Evolutionary conservation across 176 grass and related monocot genomes (phyloP).

Genomic region (Rhynchospora breviuscula): DNA sequence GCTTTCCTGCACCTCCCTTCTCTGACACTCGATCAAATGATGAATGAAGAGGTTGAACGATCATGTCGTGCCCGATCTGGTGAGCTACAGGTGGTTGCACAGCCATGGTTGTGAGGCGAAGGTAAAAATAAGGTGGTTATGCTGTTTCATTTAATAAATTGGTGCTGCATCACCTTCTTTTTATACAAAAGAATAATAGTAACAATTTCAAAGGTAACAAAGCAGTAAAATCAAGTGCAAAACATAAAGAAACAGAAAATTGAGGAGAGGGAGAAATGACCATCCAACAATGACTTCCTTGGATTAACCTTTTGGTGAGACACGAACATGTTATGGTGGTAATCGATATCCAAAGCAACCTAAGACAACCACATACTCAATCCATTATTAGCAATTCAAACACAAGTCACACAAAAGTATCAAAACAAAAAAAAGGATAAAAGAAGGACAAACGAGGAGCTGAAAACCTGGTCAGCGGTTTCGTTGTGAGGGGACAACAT

Average conservation of each 20-base stretch:
- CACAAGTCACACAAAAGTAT: neutral
- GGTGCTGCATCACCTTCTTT: too few relatives aligned
- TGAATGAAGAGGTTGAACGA: too few relatives aligned
- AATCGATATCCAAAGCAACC: conserved; percentile 94
- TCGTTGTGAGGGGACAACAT: conserved; percentile 89
- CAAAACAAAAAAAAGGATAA: neutral
- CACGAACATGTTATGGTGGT: conserved; percentile 85
- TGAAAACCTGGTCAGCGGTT: conserved; percentile 76
- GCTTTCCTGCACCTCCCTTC: too few relatives aligned
- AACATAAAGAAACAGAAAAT: conserved; percentile 3
- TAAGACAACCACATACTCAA: neutral
- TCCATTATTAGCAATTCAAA: neutral
- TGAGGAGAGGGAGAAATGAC: conserved; percentile 20
- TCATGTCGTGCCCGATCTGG: too few relatives aligned
- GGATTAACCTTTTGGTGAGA: conserved; percentile 91
- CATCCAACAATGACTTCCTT: conserved; percentile 95
- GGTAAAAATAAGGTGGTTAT: too few relatives aligned
- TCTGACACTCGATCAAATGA: too few relatives aligned
- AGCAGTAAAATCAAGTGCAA: neutral
- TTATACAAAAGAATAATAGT: too few relatives aligned
- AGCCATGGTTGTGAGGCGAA: too few relatives aligned
- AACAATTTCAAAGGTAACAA: neutral
- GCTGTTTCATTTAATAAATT: too few relatives aligned
- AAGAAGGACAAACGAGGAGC: too few relatives aligned
- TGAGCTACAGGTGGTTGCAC: too few relatives aligned